Conservation (phyloP, 1,284 basidiomycete species). For the Moesziomyces globuligerus region DNA sequence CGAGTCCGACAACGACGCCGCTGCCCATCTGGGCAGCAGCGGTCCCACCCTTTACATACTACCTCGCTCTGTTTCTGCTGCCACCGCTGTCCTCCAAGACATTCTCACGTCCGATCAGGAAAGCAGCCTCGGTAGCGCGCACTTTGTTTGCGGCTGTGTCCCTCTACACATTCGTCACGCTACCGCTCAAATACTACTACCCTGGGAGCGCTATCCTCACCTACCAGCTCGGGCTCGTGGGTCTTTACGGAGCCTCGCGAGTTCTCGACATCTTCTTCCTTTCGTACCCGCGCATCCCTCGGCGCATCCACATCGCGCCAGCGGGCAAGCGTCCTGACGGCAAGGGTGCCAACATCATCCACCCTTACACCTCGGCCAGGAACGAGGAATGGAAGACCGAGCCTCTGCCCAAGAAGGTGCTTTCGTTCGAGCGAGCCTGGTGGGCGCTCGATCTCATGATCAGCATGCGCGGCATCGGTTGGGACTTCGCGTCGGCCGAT, state of each 20-base stretch:
- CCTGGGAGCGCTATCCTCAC: slow-evolving; percentile 46
- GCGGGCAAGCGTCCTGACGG: slow-evolving; percentile 10
- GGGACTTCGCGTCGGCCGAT: slow-evolving; percentile 52
- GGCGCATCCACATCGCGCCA: slow-evolving; percentile 30
- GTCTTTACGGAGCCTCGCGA: slow-evolving; percentile 38
- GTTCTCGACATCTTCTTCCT: slow-evolving; percentile 54
- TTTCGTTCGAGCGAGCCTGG: slow-evolving; percentile 43
- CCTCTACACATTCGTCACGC: slow-evolving; percentile 32
- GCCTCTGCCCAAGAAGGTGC: slow-evolving; percentile 24
- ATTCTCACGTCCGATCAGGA: slow-evolving; percentile 10
- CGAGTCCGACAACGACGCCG: slow-evolving; percentile 15
- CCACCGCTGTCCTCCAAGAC: slow-evolving; percentile 34
- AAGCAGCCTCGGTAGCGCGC: slow-evolving; percentile 3
- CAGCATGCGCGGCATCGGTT: slow-evolving; percentile 54
- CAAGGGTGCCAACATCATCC: slow-evolving; percentile 8
- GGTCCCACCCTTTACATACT: slow-evolving; percentile 49
- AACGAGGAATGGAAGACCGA: slow-evolving; percentile 48
- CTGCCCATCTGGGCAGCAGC: slow-evolving; percentile 42
- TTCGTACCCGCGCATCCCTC: slow-evolving; percentile 38
- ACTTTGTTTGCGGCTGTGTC: slow-evolving; percentile 24
- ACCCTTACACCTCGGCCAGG: slow-evolving; percentile 22
- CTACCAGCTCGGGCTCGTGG: slow-evolving; percentile 51
- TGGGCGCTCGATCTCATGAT: slow-evolving; percentile 55
- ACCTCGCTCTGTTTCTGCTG: slow-evolving; percentile 35
- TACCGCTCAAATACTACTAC: slow-evolving; percentile 45